Percentiles rank a stretch among this genome's conserved stretches.
phyloP scores from a whole-genome alignment of 805 yeast genomes.

The Suhomyces kilbournensis region DNA sequence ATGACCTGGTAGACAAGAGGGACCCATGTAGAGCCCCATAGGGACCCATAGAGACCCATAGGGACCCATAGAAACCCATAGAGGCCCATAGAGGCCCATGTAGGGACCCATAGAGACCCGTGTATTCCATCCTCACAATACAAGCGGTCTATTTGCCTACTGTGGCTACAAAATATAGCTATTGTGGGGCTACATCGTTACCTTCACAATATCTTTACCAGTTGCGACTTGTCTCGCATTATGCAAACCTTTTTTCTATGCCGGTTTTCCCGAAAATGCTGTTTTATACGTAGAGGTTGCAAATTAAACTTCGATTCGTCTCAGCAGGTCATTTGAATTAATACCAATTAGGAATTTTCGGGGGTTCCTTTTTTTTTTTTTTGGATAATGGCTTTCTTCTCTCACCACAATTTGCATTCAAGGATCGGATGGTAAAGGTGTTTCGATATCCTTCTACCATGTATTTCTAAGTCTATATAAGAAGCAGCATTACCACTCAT shows the following conservation, averaged over 20 bases:
- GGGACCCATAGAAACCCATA: no score
- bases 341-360: background rate
- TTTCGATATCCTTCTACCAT: no score
- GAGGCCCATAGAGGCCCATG: no score
- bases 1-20: no score
- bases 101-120: no score
- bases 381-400: background rate
- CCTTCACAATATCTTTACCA: no score
- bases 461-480: background rate
- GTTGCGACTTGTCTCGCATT: no score
- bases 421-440: background rate
- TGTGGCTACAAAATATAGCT: background rate
- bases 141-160: background rate
- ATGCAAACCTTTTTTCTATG: background rate
- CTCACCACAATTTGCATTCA: background rate
- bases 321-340: background rate
- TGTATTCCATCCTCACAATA: no score
- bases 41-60: no score
- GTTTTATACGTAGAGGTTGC: background rate
- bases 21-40: no score
- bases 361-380: background rate
- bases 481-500: background rate
- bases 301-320: background rate
- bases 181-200: background rate
- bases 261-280: background rate